Base-by-base conservation (phyloP, 1,139 yeast genomes). In the Nakaseomyces delphensis region DNA sequence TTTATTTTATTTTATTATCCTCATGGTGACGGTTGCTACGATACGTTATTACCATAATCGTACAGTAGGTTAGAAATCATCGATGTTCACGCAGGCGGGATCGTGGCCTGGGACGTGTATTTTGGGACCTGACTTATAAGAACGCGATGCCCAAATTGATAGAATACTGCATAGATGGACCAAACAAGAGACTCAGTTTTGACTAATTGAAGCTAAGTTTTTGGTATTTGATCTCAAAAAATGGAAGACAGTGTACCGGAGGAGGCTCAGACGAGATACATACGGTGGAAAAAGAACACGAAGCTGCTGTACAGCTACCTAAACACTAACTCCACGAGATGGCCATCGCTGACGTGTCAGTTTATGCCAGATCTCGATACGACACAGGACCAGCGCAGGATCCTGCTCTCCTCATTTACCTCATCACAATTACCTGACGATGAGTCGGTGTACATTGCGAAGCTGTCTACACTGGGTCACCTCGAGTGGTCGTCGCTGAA, bases 291-390 rank as follows among this genome's bases (percentile, higher is more conserved):
- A 54, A 78, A 80, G 57, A 83, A 83, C 55, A 77, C 89, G 44
- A 75, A 81, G 38, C 76, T 74, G 53, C 72, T 82, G 73, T 83
- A 83, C 56, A 84, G 79, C 53, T 82, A 80, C 58, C 73, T 83
- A 30, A 77, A 81, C 51, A 87, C 85, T 44, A 78, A 83, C 3
- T 83, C 86, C 3, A 66, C 81, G 40, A 74, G 81, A 29, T 83
- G 93, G 93, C 93, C 94, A 0, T 82, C 91, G 0, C 62, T 83
- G 38, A 77, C 89, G 1, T 74, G 83, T n/a, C 83, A 82, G 57
- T 80, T 85, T 76, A 66, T 81, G 38, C 86, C 86, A 1, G 74
- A 73, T 40, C 63, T 59, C 18, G 61, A 61, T 24, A 48, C 52
- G 5, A 32, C 53, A 1, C 45, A 50, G 3, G 62, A 59, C 45